Conservation (phyloP, 176 grass and related monocot genomes). For the Aegilops longissima region DNA sequence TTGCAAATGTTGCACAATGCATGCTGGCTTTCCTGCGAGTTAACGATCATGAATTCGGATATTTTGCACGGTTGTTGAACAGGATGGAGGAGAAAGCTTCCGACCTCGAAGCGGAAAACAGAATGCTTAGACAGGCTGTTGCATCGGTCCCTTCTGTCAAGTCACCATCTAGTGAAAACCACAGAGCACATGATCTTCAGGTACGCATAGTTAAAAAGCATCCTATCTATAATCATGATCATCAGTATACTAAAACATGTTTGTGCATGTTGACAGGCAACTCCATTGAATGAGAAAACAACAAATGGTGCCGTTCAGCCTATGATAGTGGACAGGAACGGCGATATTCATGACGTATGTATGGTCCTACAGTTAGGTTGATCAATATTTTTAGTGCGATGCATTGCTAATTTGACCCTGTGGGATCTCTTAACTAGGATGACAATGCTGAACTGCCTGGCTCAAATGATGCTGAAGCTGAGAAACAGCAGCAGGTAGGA, state of each 20-base stretch:
- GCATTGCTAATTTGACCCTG: constrained; percentile 7
- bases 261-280: constrained; percentile 16
- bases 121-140: constrained; percentile 46
- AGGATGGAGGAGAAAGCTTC: constrained; percentile 64
- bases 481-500: constrained; percentile 54
- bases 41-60: not conserved
- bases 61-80: not conserved
- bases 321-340: constrained; percentile 21
- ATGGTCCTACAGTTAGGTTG: not conserved
- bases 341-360: constrained; percentile 37
- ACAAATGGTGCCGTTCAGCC: constrained; percentile 27
- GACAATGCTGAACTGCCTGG: constrained; percentile 12
- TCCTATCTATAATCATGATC: not conserved
- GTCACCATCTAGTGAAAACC: constrained; percentile 15
- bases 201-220: constrained; percentile 2
- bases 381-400: not conserved
- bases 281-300: constrained; percentile 35
- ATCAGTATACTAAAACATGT: not conserved
- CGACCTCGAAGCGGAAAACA: constrained; percentile 53
- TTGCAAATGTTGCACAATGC: not conserved
- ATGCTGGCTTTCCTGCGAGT: not conserved
- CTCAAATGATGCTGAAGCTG: constrained; percentile 43
- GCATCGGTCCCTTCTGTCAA: constrained; percentile 21
- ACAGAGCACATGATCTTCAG: constrained; percentile 14
- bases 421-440: constrained; percentile 33